Evolutionary conservation across 495 filamentous ascomycete species (phyloP).

Genomic region (Penicillium argentinense): DNA sequence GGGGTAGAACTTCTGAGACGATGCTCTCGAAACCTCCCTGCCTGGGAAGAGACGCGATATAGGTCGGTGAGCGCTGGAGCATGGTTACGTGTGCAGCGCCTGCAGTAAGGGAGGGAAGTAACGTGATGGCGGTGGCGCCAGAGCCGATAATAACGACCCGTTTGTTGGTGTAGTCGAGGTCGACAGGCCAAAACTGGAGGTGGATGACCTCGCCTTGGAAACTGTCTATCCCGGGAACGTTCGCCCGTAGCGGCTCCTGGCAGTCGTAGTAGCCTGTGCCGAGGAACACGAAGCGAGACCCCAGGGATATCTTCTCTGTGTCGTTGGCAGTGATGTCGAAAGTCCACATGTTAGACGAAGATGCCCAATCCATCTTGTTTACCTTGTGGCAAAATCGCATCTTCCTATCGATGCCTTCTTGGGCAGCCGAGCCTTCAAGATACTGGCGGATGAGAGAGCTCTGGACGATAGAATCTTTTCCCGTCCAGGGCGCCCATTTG

Average conservation of each 20-base stretch:
- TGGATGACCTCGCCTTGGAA: conserved; percentile 50
- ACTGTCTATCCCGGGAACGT: conserved; percentile 42
- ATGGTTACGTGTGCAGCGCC: conserved; percentile 50
- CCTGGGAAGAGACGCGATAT: conserved; percentile 55
- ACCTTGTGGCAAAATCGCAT: conserved; percentile 63
- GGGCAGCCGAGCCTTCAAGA: conserved; percentile 56
- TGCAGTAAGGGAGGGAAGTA: conserved; percentile 45
- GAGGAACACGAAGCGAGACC: conserved; percentile 57
- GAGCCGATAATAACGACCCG: conserved; percentile 57
- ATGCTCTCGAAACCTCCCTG: conserved; percentile 29
- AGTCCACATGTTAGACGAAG: conserved; percentile 58
- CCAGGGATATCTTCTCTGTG: conserved; percentile 42
- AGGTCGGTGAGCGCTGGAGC: conserved; percentile 59
- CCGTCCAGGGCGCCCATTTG: conserved; percentile 68
- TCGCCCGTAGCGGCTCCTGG: conserved; percentile 50
- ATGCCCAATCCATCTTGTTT: conserved; percentile 57
- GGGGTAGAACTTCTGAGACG: conserved; percentile 43
- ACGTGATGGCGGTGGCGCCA: conserved; percentile 58
- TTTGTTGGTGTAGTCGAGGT: conserved; percentile 49
- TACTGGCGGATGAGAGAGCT: conserved; percentile 61
- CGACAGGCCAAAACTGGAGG: conserved; percentile 54
- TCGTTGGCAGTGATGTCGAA: conserved; percentile 53
- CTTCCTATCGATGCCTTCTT: conserved; percentile 60
- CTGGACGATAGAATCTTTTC: conserved; percentile 57
- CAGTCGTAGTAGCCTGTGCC: conserved; percentile 70